phyloP scores from a whole-genome alignment of 345 rosid species.

The Salix viminalis region DNA sequence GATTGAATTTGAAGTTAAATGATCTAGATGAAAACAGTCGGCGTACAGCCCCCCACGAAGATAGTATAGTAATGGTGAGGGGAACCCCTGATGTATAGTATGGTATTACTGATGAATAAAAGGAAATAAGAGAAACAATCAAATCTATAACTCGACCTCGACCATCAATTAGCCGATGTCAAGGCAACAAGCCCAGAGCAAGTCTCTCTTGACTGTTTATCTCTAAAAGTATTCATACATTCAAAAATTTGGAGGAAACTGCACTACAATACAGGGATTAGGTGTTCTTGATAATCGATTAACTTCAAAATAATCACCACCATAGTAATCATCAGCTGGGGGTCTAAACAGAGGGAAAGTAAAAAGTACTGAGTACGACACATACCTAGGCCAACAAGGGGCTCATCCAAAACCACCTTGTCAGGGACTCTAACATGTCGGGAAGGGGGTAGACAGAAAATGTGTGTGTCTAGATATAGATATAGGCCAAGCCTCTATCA shows the following conservation, averaged over 20 bases:
- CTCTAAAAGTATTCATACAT: not conserved
- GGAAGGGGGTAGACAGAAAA: no score
- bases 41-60: not conserved
- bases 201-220: not conserved
- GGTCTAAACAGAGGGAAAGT: not conserved
- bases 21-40: not conserved
- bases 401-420: conserved; percentile 81
- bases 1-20: not conserved
- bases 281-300: not conserved
- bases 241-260: not conserved
- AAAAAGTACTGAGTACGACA: conserved; percentile 15
- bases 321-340: not conserved
- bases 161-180: not conserved
- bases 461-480: no score
- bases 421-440: conserved; percentile 54
- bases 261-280: not conserved
- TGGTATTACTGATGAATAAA: not conserved
- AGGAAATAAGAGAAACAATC: not conserved
- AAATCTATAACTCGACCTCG: not conserved
- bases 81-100: not conserved
- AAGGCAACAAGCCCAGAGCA: not conserved
- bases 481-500: no score
- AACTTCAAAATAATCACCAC: not conserved
- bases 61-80: not conserved
- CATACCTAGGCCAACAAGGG: conserved; percentile 97